Evolutionary conservation across 129 eudicot genomes (phyloP), one percentile per base, ranked within the genome.

Genomic region (Chrysanthemum makinoi): DNA sequence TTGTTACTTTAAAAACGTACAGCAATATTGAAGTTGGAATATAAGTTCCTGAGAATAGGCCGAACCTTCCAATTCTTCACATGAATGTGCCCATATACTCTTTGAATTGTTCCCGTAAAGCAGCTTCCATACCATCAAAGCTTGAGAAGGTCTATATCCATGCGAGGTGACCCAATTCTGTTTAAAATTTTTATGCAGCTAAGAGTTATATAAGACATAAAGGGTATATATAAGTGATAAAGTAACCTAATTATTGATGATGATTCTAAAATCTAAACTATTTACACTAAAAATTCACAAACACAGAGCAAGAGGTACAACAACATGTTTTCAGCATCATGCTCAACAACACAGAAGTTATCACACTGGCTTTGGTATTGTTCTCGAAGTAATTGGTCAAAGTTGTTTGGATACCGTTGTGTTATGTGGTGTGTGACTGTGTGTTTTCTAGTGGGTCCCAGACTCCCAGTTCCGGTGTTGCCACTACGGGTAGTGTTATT

Each of bases 101-200:
- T 71, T 78, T 18, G 81, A 72, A 80, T 86, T 84, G 74, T 94
- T 73, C 10, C 99, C 91, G 53, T 89, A 89, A 35, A 94, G 85
- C 74, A 93, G 87, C 83, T 90, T 94, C 98, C 97, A 94, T 24
- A 94, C 70, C 99, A 94, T 89, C 82, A 94, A 47, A 24, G 97
- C 93, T 79, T 94, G 99, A 72, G 83, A 82, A 74, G 99, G 96
- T 82, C 99, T 89, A 30, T 81, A 94, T 63, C 98, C 98, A 72
- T 84, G 85, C 2, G 88, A 85, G 22, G 73, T 80, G 43, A 87
- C 96, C 97, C 97, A 94, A 58, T 64, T 86, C 98, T 94, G 90
- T 82, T 26, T 16, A 53, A 67, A 60, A 47, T 50, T 30, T 22
- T 65, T 3, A 3, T 28, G 33, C 4, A 54, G 22, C 10, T 57